These are phyloP conservation scores for Hylodesmum podocarpum DNA, from an alignment of 306 rosid genomes.

Conservation along the genomic window DNA sequence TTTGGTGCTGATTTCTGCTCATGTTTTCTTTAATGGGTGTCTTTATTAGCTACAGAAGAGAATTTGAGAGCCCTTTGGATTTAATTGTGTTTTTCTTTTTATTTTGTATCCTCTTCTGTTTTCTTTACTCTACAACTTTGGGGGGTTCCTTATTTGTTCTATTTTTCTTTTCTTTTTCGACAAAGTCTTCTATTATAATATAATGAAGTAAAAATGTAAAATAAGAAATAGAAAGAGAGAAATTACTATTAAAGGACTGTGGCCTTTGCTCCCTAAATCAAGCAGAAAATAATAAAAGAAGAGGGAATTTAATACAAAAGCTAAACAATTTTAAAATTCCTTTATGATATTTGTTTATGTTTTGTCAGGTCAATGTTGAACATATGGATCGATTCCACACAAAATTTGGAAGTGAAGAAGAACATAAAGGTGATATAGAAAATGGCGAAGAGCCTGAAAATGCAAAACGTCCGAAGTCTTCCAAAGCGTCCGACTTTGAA, in stretches of 20 bases:
- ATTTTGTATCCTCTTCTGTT: background rate
- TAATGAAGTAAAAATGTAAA: background rate
- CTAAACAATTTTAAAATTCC: background rate
- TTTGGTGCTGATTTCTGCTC: background rate
- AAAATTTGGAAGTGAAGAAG: conserved; percentile 76
- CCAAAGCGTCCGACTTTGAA: conserved; percentile 75
- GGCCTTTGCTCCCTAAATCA: background rate
- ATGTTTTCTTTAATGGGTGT: background rate
- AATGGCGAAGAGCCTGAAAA: conserved; percentile 37
- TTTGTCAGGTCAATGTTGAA: conserved; percentile 68
- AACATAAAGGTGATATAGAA: conserved; percentile 39
- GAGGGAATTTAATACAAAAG: background rate
- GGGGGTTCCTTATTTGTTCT: background rate
- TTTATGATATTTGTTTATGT: conserved; percentile 17
- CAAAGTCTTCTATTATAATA: background rate
- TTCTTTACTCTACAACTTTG: background rate
- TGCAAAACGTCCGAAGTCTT: conserved; percentile 42
- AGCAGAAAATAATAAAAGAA: background rate
- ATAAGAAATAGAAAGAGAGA: background rate
- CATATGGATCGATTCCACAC: conserved; percentile 70
- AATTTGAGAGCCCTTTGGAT: background rate
- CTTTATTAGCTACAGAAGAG: background rate
- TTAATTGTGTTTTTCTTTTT: background rate
- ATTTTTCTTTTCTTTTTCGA: background rate
- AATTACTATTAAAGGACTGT: background rate